phyloP scores from a whole-genome alignment of 257 asterid genomes.

The Salvia rosmarinus region DNA sequence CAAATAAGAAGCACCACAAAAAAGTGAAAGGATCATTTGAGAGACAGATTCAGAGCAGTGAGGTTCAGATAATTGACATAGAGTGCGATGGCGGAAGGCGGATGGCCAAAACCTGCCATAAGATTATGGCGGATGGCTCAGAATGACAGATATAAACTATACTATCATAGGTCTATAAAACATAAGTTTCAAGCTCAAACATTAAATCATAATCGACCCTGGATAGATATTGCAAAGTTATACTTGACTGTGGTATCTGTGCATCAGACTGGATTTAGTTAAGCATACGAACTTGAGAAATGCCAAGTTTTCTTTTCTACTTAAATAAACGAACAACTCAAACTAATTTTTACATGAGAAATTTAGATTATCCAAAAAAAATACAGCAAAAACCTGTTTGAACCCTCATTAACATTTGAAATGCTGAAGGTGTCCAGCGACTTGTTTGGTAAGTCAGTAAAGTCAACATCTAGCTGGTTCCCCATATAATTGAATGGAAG shows the following conservation, averaged over 20 bases:
- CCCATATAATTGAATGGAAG: constrained; percentile 97
- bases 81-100: too few relatives aligned
- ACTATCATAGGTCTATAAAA: too few relatives aligned
- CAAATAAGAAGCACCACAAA: too few relatives aligned
- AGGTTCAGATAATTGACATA: background rate
- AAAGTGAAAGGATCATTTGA: background rate
- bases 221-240: background rate
- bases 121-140: too few relatives aligned
- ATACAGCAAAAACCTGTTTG: constrained; percentile 65
- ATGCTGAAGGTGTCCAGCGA: constrained; percentile 87
- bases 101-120: too few relatives aligned
- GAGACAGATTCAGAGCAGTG: background rate
- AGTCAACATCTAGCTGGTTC: constrained; percentile 74
- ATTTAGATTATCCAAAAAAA: constrained; percentile 8
- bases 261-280: constrained; percentile 6
- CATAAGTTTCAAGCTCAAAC: too few relatives aligned
- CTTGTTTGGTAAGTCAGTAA: constrained; percentile 72
- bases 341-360: background rate
- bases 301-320: constrained; percentile 2
- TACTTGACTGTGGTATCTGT: background rate
- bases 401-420: constrained; percentile 91
- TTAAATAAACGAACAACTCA: constrained; percentile 18
- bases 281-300: constrained; percentile 8
- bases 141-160: too few relatives aligned
- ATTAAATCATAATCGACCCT: background rate